Base-by-base conservation (phyloP, 345 rosid species). In the Syzygium grande region DNA sequence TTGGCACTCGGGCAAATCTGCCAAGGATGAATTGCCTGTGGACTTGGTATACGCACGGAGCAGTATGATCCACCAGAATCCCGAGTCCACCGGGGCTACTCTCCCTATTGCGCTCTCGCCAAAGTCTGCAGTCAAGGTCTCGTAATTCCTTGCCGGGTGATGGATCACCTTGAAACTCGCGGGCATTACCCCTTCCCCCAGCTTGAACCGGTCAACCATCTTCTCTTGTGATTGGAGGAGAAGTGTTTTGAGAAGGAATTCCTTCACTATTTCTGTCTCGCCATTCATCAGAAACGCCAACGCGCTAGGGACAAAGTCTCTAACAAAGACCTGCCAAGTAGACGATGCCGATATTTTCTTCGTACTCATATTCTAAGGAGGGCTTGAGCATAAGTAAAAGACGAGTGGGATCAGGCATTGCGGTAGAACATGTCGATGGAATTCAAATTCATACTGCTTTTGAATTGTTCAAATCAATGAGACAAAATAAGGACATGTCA, bases 101-200 rank as follows among this genome's bases (percentile, higher is more conserved):
- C 98, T 93, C 89, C 98, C 98, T 61, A 96, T 96, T n/a, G 98
- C 98, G 46, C 94, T 94, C 91, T 95, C 98, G 15, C 98, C 98
- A 73, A 95, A 96, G 61, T 96, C 98, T 25, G 97, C 96, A 1
- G 94, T 91, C 86, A 96, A 84, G 27, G 93, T 91, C 53, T 96
- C 98, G 1, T 91, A 88, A 86, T 94, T 94, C 87, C 94, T 89
- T 27, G 84, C 85, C 2, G 96, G 96, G 55, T 95, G 95, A 80
- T 95, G 98, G 53, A 92, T 92, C 84, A 96, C 96, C 90, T 96
- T 95, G 91, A 95, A 96, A 88, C 99, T 96, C 22, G 99, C 98
- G 5, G 98, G 98, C 99, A 96, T 94, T 11, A 90, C 99, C 53
- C 99, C 98, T 87, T 94, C 98, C 0, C 99, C 99, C 9, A 96